Evolutionary conservation across 305 asterid genomes (phyloP), one percentile per base, ranked within the genome.

Genomic region (Solanum hybrid): DNA sequence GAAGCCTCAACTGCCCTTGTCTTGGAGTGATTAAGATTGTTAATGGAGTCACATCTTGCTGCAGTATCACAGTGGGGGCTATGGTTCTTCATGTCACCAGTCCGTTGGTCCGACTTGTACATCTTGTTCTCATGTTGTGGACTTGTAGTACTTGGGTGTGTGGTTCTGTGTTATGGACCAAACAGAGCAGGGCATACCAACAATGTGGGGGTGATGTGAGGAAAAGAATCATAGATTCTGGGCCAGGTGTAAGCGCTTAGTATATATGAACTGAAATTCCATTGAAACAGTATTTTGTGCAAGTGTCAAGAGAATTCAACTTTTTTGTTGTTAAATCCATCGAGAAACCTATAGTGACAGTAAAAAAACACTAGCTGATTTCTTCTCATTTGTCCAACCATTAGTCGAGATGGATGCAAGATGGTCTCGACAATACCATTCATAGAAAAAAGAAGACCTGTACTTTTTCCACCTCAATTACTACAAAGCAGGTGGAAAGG

Each of bases 1-100:
- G 45, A 85, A 2, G 13, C 87, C 87, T 51, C 76, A 85, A 85
- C 75, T 51, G 76, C 87, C 87, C 45, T 84, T 56, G 76, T 85
- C 76, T 56, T 51, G 87, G 40, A 85, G 31, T 85, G 38, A 51
- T 82, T 45, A 15, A 31, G 73, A 51, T 85, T 85, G 87, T 85
- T 56, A 56, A 85, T 31, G 87, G 87, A 56, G 42, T 56, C 76
- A 1, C 32, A 56, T 85, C 45, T 85, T 29, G 38, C 10, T 85
- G 76, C 87, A 85, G 87, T 85, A 85, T 51, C 40, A 56, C n/a
- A 31, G 87, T 56, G 76, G 87, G 76, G 76, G 87, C 76, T 85
- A 3, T 56, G 76, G 72, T 56, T 22, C 45, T 31, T 56, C 87
- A 51, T 51, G 42, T 9, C 31, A 84, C 45, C 45, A 19, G 64